These are phyloP conservation scores for Penicillium sp. DNA, from an alignment of 2,329 filamentous ascomycete species.

Conservation along the genomic window DNA sequence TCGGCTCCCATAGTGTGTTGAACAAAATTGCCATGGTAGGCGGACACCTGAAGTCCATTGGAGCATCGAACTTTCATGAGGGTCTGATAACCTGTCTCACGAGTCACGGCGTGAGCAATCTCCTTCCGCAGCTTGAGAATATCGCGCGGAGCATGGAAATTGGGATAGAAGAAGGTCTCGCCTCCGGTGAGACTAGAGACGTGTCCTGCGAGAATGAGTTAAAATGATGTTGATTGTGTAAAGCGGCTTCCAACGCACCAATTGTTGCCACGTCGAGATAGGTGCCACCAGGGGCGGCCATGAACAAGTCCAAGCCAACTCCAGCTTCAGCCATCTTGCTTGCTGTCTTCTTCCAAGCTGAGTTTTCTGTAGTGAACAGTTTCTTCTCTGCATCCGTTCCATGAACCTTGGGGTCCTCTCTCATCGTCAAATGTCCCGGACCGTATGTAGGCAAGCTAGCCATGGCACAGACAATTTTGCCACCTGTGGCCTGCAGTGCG, in stretches of 20 bases:
- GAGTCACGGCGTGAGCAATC: conserved; percentile 76
- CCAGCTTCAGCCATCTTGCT: conserved; percentile 84
- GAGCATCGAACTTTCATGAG: conserved; percentile 98
- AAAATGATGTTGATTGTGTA: conserved; percentile 9
- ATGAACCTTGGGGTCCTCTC: conserved; percentile 82
- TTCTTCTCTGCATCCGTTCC: conserved; percentile 89
- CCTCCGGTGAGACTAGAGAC: conserved; percentile 86
- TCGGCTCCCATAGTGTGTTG: conserved; percentile 95
- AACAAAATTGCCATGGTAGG: conserved; percentile 95
- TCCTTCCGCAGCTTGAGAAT: conserved; percentile 78
- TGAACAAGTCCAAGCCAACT: conserved; percentile 88
- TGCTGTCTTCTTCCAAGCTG: conserved; percentile 78
- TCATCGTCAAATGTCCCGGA: conserved; percentile 75
- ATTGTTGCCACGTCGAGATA: conserved; percentile 93
- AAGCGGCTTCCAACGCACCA: conserved; percentile 50
- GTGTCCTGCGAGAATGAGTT: conserved; percentile 55
- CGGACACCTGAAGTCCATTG: conserved; percentile 86
- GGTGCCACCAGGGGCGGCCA: conserved; percentile 82
- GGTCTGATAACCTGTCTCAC: conserved; percentile 92
- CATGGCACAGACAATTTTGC: conserved; percentile 85
- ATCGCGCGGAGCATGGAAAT: conserved; percentile 86
- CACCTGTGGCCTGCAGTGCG: conserved; percentile 81
- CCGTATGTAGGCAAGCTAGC: conserved; percentile 89
- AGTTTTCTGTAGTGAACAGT: conserved; percentile 84
- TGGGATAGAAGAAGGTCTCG: conserved; percentile 94